phyloP scores from a whole-genome alignment of 2,329 filamentous ascomycete species.

The Beauveria scarabaeidicola region DNA sequence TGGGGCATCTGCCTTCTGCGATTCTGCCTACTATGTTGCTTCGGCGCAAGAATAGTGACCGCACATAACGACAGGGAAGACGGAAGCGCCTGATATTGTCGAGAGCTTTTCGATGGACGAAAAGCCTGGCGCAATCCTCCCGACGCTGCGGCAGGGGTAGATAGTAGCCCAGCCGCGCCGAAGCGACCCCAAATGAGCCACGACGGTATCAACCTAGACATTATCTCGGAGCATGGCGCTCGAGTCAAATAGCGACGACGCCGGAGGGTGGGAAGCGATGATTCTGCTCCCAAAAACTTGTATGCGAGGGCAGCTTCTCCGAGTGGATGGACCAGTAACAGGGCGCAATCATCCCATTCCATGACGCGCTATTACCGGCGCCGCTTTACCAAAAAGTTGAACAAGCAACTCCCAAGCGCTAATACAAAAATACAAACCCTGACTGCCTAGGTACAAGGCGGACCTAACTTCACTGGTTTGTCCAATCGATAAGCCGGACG shows the following conservation, averaged over 20 bases:
- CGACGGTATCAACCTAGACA: slow-evolving; percentile 32
- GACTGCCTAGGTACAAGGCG: neutral
- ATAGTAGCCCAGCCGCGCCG: slow-evolving; percentile 20
- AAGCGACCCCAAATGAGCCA: slow-evolving; percentile 29
- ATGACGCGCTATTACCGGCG: slow-evolving; percentile 7
- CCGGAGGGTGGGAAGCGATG: slow-evolving; percentile 4
- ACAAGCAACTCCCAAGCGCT: neutral
- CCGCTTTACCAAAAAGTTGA: neutral
- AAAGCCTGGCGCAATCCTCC: slow-evolving; percentile 9
- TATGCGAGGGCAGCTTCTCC: neutral
- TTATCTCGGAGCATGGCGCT: slow-evolving; percentile 31
- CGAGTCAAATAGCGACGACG: slow-evolving; percentile 14
- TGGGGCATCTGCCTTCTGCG: neutral
- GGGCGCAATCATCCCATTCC: neutral
- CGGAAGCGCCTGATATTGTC: neutral
- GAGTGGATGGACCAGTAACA: slow-evolving; percentile 7
- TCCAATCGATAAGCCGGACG: slow-evolving; percentile 35
- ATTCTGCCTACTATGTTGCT: neutral
- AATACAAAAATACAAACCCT: neutral
- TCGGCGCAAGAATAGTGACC: neutral
- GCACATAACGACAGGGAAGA: neutral
- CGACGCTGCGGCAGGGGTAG: slow-evolving; percentile 4
- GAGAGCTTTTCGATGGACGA: neutral
- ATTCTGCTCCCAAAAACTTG: neutral
- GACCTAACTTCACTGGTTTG: neutral